Conservation (phyloP, 352 stramenopile species). For the Phytophthora syringae region DNA sequence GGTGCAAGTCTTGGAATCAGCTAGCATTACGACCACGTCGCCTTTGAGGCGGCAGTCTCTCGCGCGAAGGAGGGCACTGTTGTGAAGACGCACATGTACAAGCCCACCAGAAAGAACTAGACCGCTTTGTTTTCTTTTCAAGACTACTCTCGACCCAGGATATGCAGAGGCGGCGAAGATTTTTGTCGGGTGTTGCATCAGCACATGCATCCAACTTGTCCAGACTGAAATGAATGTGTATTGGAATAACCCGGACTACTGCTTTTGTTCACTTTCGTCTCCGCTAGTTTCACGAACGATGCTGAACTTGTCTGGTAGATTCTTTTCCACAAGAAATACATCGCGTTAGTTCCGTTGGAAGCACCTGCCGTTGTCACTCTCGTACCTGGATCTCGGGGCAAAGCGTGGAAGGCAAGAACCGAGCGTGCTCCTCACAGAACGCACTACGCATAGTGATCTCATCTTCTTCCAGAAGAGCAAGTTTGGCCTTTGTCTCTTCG, state of each 20-base stretch:
- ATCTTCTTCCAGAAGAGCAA: conserved; percentile 55
- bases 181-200: no score
- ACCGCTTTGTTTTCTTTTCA: conserved; percentile 15
- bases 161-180: conserved; percentile 7
- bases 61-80: conserved; percentile 72
- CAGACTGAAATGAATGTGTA: conserved; percentile 16
- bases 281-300: conserved; percentile 40
- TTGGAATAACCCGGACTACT: conserved; percentile 15
- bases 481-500: conserved; percentile 56
- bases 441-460: conserved; percentile 45
- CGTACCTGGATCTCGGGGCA: conserved; percentile 77
- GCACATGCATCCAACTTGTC: conserved; percentile 15
- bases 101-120: conserved; percentile 46
- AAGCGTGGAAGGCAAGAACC: conserved; percentile 72
- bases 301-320: conserved; percentile 57
- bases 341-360: not conserved
- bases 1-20: conserved; percentile 42
- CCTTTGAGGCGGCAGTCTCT: conserved; percentile 73
- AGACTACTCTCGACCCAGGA: no score
- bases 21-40: conserved; percentile 44
- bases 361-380: not conserved
- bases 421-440: conserved; percentile 69
- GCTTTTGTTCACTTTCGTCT: conserved; percentile 13
- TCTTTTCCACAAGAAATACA: conserved; percentile 31
- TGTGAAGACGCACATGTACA: conserved; percentile 77